phyloP scores from a whole-genome alignment of 805 yeast genomes.

The Zygoascus ofunaensis region DNA sequence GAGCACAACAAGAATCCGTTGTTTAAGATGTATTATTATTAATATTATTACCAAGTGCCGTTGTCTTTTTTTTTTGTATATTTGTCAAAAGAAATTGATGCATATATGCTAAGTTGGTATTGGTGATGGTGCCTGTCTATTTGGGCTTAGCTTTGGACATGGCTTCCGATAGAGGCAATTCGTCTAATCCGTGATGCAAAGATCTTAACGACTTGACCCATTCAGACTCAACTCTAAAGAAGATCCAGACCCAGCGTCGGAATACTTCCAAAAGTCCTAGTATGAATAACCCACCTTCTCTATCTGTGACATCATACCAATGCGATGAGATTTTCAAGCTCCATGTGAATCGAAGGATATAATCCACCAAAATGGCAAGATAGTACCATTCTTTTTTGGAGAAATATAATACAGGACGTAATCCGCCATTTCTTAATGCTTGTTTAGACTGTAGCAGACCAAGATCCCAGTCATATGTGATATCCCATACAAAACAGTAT shows the following conservation, averaged over 20 bases:
- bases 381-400: conserved; percentile 37
- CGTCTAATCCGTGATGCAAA: not conserved
- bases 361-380: conserved; percentile 50
- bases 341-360: conserved; percentile 70
- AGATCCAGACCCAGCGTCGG: conserved; percentile 86
- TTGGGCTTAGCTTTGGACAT: too few relatives aligned
- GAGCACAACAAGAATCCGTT: not conserved
- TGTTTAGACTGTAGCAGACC: conserved; percentile 33
- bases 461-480: conserved; percentile 81
- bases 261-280: conserved; percentile 67
- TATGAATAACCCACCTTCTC: conserved; percentile 52
- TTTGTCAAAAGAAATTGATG: not conserved
- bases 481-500: conserved; percentile 84
- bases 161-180: not conserved
- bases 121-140: too few relatives aligned
- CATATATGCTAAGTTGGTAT: not conserved
- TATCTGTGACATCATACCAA: conserved; percentile 21
- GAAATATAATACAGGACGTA: conserved; percentile 24
- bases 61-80: too few relatives aligned
- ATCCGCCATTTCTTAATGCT: conserved; percentile 17
- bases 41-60: too few relatives aligned
- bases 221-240: conserved; percentile 77
- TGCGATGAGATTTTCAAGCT: conserved; percentile 42
- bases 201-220: conserved; percentile 27
- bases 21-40: too few relatives aligned